Percentiles rank a stretch among this genome's conserved stretches.
These are phyloP conservation scores for Blastocrithidia nonstop DNA, from an alignment of 208 protist genomes.

Conservation along the genomic window DNA sequence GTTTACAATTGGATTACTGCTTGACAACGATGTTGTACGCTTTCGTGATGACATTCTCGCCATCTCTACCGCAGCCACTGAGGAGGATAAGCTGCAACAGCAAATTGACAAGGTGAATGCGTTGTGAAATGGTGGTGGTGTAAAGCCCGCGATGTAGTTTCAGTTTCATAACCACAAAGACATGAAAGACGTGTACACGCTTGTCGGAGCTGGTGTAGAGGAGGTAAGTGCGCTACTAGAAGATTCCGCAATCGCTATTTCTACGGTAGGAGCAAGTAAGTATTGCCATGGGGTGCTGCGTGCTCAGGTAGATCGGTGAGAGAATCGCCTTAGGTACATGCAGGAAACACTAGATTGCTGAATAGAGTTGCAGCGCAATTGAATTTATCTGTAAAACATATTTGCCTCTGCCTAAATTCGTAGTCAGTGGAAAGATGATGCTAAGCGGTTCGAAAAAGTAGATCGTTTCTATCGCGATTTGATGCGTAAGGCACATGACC, in stretches of 20 bases:
- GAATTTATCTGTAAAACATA: slow-evolving; percentile 95
- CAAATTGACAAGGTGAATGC: slow-evolving; percentile 92
- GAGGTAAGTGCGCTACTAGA: slow-evolving; percentile 89
- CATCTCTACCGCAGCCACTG: slow-evolving; percentile 87
- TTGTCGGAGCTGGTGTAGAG: slow-evolving; percentile 83
- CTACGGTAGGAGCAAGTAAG: slow-evolving; percentile 86
- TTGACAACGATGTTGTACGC: slow-evolving; percentile 73
- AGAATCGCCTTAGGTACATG: slow-evolving; percentile 86
- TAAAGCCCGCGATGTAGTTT: slow-evolving; percentile 86
- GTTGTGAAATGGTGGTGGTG: slow-evolving; percentile 82
- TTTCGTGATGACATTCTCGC: slow-evolving; percentile 82
- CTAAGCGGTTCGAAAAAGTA: slow-evolving; percentile 88
- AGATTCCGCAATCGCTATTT: slow-evolving; percentile 81
- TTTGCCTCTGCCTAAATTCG: slow-evolving; percentile 92
- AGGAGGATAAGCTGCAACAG: slow-evolving; percentile 94
- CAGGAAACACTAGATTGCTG: slow-evolving; percentile 88
- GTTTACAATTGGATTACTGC: slow-evolving; percentile 82
- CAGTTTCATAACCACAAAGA: slow-evolving; percentile 90
- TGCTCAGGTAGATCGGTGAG: slow-evolving; percentile 89
- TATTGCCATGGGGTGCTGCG: slow-evolving; percentile 87
- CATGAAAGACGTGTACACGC: slow-evolving; percentile 82
- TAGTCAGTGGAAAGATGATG: slow-evolving; percentile 92
- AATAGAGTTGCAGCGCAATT: slow-evolving; percentile 91
- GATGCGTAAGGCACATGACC: slow-evolving; percentile 88
- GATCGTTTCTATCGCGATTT: slow-evolving; percentile 91